Evolutionary conservation across 768 basidiomycete species (phyloP), one percentile per base, ranked within the genome.

Genomic region (Gloeostereum incarnatum): DNA sequence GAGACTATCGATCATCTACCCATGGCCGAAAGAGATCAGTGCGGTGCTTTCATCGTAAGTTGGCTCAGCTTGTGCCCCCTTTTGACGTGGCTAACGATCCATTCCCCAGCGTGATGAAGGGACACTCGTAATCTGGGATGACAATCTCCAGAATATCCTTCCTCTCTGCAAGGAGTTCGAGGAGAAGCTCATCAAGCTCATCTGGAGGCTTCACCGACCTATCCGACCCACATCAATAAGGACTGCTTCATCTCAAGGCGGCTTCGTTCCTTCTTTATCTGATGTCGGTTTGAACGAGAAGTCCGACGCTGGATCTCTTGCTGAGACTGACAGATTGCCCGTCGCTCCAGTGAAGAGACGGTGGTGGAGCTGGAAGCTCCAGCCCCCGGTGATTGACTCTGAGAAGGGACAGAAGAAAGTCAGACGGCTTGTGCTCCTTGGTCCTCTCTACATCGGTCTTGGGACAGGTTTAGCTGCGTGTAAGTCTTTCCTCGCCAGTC

Each of bases 121-220:
- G 9, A 39, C 38, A 13, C 73, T 91, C 14, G 68, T 91, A 17
- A 71, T 90, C 17, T 92, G 88, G 88, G 72, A 78, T 1, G 66
- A 73, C 42, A 73, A 77, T 42, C 19, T 13, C 3, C 72, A 71
- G 45, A 52, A 54, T 30, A 80, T 92, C 47, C 78, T 89, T 41
- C 75, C 80, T 0, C 58, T 78, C 13, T 79, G 71, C 53, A 70
- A 69, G 36, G 84, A 85, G 50, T 81, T 87, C 47, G 81, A 87
- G 48, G 73, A 80, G 27, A 78, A 78, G 46, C 67, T 91, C 53
- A 86, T 90, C 64, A 76, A 78, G 50, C 78, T 82, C 49, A 81
- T 92, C 38, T 89, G 88, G 87, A 60, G 68, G 30, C 65, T 64
- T 7, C 68, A 75, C 16, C 45, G 51, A 36, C 40, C 56, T 21